Conservation (phyloP, 768 basidiomycete species). For the Boletus rubroflammeus region DNA sequence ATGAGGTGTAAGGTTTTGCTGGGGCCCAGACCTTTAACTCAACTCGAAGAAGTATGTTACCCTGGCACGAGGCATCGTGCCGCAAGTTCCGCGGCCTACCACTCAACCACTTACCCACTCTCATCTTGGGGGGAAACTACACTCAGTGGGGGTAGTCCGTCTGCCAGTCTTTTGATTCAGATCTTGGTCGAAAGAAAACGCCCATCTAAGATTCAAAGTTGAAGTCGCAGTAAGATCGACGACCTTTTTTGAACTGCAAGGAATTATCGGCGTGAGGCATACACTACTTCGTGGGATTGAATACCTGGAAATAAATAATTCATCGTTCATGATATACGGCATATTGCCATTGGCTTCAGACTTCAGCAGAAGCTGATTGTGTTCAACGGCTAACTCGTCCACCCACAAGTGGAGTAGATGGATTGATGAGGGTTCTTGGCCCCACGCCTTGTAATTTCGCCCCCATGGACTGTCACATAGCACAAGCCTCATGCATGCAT, state of each 20-base stretch:
- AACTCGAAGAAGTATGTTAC: slow-evolving; percentile 9
- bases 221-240: slow-evolving; percentile 8
- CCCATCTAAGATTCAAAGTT: background rate
- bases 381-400: slow-evolving; percentile 2
- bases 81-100: background rate
- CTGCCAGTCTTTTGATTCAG: background rate
- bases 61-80: slow-evolving; percentile 8
- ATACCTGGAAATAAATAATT: background rate
- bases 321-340: slow-evolving; percentile 1
- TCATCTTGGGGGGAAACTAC: background rate
- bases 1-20: slow-evolving; percentile 6
- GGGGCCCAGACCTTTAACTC: background rate
- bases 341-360: background rate
- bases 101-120: background rate
- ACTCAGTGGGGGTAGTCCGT: background rate
- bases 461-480: background rate
- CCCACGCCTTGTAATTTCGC: background rate
- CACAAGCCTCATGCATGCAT: slow-evolving; percentile 9
- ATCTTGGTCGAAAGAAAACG: background rate
- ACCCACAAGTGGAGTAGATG: slow-evolving; percentile 7
- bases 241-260: background rate
- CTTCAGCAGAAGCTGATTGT: slow-evolving; percentile 7
- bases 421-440: background rate
- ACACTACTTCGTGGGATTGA: background rate
- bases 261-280: background rate